Percentiles rank a stretch among this genome's conserved stretches.
These are phyloP conservation scores for Zygosaccharomyces sapae DNA, from an alignment of 1,139 yeast genomes.

Conservation along the genomic window DNA sequence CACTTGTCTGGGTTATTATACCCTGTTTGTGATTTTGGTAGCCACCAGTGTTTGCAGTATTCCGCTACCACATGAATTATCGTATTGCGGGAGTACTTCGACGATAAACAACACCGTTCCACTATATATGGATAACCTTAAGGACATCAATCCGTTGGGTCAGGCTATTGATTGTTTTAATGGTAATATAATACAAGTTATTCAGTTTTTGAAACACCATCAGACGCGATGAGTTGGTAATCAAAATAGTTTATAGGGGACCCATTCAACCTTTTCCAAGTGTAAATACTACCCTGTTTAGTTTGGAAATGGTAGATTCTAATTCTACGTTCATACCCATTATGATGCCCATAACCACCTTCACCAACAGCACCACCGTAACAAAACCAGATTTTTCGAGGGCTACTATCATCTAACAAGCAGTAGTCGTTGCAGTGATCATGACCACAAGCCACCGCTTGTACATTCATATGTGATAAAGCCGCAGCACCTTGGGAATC, in stretches of 20 bases:
- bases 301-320: constrained; percentile 67
- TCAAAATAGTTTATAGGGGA: constrained; percentile 52
- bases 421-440: constrained; percentile 95
- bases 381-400: constrained; percentile 70
- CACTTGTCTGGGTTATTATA: constrained; percentile 30
- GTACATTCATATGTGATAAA: constrained; percentile 60
- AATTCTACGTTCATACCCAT: constrained; percentile 73
- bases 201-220: constrained; percentile 39
- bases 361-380: constrained; percentile 92
- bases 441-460: constrained; percentile 79
- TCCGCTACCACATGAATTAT: constrained; percentile 27
- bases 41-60: constrained; percentile 22
- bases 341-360: constrained; percentile 93
- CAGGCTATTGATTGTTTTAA: constrained; percentile 27
- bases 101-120: constrained; percentile 24
- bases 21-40: constrained; percentile 25
- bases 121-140: constrained; percentile 23
- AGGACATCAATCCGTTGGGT: constrained; percentile 17
- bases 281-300: constrained; percentile 46
- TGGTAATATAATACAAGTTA: constrained; percentile 28
- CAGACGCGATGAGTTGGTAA: constrained; percentile 51
- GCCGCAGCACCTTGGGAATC: constrained; percentile 62
- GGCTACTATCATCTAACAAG: constrained; percentile 40
- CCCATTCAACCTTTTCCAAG: constrained; percentile 70
- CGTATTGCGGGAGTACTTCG: constrained; percentile 32